phyloP scores from a whole-genome alignment of 139 green algal species.

The Chlorella sp. region DNA sequence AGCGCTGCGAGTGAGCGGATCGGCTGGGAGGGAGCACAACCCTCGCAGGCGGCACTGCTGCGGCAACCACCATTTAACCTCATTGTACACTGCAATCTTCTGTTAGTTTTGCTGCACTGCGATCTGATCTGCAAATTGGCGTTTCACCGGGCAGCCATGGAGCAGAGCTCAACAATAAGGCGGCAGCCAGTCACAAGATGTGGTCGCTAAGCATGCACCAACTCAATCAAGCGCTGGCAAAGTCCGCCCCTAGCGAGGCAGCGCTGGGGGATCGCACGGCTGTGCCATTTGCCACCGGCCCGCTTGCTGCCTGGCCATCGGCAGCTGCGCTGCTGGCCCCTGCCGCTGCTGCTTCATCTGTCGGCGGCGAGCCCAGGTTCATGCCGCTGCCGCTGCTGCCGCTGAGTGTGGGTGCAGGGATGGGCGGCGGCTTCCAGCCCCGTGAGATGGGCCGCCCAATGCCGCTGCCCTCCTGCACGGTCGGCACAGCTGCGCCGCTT shows the following conservation, averaged over 20 bases:
- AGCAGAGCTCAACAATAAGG: too few relatives aligned
- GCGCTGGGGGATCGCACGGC: not conserved
- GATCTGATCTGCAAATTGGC: too few relatives aligned
- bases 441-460: conserved; percentile 35
- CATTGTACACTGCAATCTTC: too few relatives aligned
- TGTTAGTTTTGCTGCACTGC: too few relatives aligned
- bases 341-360: not conserved
- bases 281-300: not conserved
- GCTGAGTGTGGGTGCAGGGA: conserved; percentile 29
- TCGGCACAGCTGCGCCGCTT: not conserved
- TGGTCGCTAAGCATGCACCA: not conserved
- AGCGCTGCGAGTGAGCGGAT: conserved; percentile 34
- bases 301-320: not conserved
- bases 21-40: not conserved
- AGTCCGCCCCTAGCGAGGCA: conserved; percentile 14
- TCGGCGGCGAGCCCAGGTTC: not conserved
- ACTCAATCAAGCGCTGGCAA: not conserved
- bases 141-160: too few relatives aligned
- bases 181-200: too few relatives aligned
- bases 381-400: not conserved
- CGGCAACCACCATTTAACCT: too few relatives aligned
- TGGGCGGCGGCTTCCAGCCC: conserved; percentile 40
- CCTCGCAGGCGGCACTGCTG: not conserved
- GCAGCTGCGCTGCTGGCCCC: not conserved
- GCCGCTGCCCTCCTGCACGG: conserved; percentile 22